These are phyloP conservation scores for Microsporum audouinii DNA, from an alignment of 2,329 filamentous ascomycete species.

Conservation along the genomic window DNA sequence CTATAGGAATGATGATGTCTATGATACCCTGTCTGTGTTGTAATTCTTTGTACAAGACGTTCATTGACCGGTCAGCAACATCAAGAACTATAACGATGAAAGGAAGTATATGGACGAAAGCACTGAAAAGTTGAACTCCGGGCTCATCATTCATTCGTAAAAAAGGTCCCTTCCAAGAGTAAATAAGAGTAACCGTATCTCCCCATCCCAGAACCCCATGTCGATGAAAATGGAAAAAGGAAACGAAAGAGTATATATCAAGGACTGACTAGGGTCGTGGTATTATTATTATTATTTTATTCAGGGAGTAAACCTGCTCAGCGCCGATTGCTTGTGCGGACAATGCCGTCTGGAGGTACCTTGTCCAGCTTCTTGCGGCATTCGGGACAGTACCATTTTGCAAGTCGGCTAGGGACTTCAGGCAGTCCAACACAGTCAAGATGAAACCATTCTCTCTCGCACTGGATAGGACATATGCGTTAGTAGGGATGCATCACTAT, in stretches of 20 bases:
- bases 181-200: neutral
- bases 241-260: neutral
- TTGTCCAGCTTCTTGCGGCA: constrained; percentile 43
- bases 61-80: neutral
- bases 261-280: neutral
- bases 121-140: neutral
- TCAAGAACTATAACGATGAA: neutral
- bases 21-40: neutral
- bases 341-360: constrained; percentile 29
- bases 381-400: constrained; percentile 56
- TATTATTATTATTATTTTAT: neutral
- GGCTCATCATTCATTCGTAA: neutral
- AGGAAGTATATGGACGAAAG: neutral
- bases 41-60: neutral
- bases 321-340: constrained; percentile 27
- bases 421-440: constrained; percentile 48
- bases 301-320: constrained; percentile 7
- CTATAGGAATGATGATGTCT: neutral
- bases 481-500: constrained; percentile 1
- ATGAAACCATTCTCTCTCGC: constrained; percentile 57
- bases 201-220: neutral
- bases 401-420: constrained; percentile 47
- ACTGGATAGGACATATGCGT: constrained; percentile 29
- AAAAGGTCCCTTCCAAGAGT: neutral
- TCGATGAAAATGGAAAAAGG: neutral